Conservation (phyloP, 2,329 filamentous ascomycete species). For the Sporothrix brunneoviolacea region DNA sequence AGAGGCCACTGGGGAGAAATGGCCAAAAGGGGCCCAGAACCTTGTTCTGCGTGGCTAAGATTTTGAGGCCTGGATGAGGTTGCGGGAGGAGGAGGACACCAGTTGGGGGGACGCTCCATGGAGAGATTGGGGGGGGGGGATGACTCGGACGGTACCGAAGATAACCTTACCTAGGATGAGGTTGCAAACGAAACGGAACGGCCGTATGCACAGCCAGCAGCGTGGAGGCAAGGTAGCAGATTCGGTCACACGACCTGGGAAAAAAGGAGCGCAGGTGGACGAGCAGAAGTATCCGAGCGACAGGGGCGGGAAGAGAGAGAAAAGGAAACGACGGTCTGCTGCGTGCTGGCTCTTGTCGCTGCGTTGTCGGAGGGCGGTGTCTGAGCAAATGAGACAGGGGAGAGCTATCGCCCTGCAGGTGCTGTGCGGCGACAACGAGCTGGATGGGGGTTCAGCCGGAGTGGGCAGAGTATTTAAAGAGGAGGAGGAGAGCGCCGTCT, state of each 20-base stretch:
- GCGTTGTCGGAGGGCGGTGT: too few species aligned
- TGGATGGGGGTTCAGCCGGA: background rate
- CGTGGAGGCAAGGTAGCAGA: background rate
- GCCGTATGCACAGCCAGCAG: background rate
- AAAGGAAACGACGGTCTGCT: too few species aligned
- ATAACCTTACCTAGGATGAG: background rate
- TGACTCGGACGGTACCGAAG: background rate
- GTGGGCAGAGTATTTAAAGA: background rate
- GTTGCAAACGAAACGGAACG: constrained; percentile 4
- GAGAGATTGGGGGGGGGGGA: background rate
- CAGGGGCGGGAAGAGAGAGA: background rate
- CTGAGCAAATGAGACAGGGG: too few species aligned
- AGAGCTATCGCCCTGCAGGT: too few species aligned
- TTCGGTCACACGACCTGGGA: constrained; percentile 4
- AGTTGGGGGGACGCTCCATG: background rate
- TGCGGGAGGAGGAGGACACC: too few species aligned
- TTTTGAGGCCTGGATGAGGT: too few species aligned
- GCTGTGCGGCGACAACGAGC: too few species aligned
- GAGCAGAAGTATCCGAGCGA: background rate
- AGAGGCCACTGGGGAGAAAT: background rate
- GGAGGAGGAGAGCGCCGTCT: background rate
- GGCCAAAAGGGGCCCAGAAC: too few species aligned
- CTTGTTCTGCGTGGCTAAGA: too few species aligned
- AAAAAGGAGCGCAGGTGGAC: background rate
- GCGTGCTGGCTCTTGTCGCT: too few species aligned